These are phyloP conservation scores for Insectozyma bohioensis DNA, from an alignment of 1,139 yeast genomes.

Conservation along the genomic window DNA sequence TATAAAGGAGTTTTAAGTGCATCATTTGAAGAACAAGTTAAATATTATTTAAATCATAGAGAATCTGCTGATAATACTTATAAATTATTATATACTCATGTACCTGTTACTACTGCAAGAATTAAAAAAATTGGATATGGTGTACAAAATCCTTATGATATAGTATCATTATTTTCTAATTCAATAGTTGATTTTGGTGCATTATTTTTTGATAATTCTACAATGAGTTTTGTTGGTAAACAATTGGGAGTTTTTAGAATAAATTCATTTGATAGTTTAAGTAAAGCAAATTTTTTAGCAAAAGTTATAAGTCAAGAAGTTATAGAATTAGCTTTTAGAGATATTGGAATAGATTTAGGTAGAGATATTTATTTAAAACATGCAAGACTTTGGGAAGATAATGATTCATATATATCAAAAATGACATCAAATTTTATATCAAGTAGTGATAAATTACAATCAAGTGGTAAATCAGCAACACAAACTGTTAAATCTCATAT, in stretches of 20 bases:
- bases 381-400: constrained; percentile 61
- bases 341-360: constrained; percentile 40
- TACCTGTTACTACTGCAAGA: constrained; percentile 34
- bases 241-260: constrained; percentile 69
- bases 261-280: constrained; percentile 66
- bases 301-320: constrained; percentile 63
- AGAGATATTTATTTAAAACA: constrained; percentile 50
- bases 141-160: constrained; percentile 37
- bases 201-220: constrained; percentile 52
- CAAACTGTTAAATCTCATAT: constrained; percentile 44
- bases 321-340: constrained; percentile 56
- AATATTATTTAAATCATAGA: constrained; percentile 21
- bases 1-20: constrained; percentile 37
- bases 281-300: constrained; percentile 59
- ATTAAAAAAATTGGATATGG: constrained; percentile 41
- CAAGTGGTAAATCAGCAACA: constrained; percentile 32
- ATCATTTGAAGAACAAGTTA: constrained; percentile 32
- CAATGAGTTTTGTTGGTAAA: constrained; percentile 54
- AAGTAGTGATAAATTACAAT: constrained; percentile 29
- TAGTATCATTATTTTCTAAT: constrained; percentile 39
- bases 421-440: constrained; percentile 43
- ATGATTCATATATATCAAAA: constrained; percentile 48
- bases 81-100: constrained; percentile 27
- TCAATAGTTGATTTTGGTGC: constrained; percentile 64
- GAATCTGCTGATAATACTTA: constrained; percentile 14